A percentile compares a stretch with the other conserved stretches of the same genome.
Evolutionary conservation across 2,329 filamentous ascomycete genomes (phyloP).

Genomic region (Aspergillus pseudotamarii): DNA sequence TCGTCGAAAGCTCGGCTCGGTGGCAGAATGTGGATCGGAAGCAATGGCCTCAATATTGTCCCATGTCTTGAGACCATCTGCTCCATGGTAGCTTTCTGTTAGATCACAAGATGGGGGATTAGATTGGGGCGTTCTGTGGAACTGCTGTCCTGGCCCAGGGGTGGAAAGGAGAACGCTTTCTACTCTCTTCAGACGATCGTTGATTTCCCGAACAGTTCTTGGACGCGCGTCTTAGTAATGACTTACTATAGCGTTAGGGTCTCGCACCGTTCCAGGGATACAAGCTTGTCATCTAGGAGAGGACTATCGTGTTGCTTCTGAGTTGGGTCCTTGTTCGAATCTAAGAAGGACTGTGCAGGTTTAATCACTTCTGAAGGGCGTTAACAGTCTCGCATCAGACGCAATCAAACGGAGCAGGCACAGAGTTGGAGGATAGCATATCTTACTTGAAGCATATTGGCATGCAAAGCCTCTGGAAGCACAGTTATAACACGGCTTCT

Average conservation of each 20-base stretch:
- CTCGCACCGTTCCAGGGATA: background rate
- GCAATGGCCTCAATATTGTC: background rate
- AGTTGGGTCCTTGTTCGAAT: background rate
- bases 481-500: conserved; percentile 2
- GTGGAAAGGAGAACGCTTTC: background rate
- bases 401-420: background rate
- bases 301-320: background rate
- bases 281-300: background rate
- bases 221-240: background rate
- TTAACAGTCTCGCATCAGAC: background rate
- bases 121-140: background rate
- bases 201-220: background rate
- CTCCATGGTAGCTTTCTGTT: background rate
- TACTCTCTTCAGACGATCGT: background rate
- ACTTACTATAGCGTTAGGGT: background rate
- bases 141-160: background rate
- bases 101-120: background rate
- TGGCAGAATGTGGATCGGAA: background rate
- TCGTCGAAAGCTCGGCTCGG: background rate
- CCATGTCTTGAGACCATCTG: background rate
- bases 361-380: background rate
- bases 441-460: background rate
- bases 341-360: background rate
- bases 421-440: background rate
- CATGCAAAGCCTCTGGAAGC: background rate